phyloP scores from a whole-genome alignment of 257 asterid species.

The Fraxinus anomala region DNA sequence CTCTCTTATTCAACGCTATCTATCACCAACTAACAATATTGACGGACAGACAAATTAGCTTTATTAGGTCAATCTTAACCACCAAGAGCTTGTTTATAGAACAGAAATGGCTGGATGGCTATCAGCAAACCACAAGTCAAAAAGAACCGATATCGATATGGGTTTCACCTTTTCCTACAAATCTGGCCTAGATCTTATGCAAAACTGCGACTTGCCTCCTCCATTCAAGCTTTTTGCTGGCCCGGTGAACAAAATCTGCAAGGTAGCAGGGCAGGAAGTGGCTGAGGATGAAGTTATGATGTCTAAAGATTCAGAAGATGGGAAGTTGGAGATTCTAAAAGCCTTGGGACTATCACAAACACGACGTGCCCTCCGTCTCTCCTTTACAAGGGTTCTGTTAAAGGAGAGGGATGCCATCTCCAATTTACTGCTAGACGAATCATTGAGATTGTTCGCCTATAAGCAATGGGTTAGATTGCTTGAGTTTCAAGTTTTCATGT shows the following conservation, averaged over 20 bases:
- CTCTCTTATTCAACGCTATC: conserved; percentile 1
- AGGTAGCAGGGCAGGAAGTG: conserved; percentile 18
- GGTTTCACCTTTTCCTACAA: conserved; percentile 28
- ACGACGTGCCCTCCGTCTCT: too few relatives aligned
- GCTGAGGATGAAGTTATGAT: not conserved
- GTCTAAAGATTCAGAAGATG: conserved; percentile 23
- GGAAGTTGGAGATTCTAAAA: conserved; percentile 50
- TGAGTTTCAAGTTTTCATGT: conserved; percentile 36
- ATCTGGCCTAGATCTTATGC: conserved; percentile 44
- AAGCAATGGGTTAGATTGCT: conserved; percentile 52
- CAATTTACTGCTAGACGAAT: conserved; percentile 44
- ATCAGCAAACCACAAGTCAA: conserved; percentile 27
- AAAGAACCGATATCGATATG: conserved; percentile 29
- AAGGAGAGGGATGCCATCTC: conserved; percentile 48
- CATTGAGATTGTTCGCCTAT: conserved; percentile 42
- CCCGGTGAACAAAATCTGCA: conserved; percentile 23
- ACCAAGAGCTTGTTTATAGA: not conserved
- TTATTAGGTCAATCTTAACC: conserved; percentile 7
- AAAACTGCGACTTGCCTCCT: conserved; percentile 74
- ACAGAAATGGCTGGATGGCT: conserved; percentile 34
- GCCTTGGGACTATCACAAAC: conserved; percentile 63
- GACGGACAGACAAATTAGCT: conserved; percentile 7
- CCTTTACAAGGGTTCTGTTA: conserved; percentile 23
- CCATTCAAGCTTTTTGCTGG: conserved; percentile 53
- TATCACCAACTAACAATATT: not conserved